These are phyloP conservation scores for Austroboletus eburneus DNA, from an alignment of 768 basidiomycete species.

Conservation along the genomic window DNA sequence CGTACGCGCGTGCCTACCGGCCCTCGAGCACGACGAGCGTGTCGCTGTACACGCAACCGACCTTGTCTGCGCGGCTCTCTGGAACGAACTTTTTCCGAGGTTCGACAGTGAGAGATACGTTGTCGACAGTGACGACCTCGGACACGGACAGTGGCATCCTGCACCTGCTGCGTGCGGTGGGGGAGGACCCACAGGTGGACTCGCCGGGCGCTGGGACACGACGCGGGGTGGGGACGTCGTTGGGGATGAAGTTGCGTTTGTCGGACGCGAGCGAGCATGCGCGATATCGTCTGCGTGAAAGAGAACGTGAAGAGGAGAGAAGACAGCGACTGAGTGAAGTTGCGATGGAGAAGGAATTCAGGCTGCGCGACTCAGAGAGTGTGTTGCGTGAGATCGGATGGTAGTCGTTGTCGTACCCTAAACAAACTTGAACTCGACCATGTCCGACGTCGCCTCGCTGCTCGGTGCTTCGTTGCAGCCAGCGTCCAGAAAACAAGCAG, in stretches of 20 bases:
- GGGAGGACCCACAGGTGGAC: not conserved
- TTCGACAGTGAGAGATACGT: conserved; percentile 11
- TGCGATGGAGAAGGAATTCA: conserved; percentile 2
- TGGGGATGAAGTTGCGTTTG: conserved; percentile 18
- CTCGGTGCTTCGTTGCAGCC: conserved; percentile 72
- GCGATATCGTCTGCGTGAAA: conserved; percentile 18
- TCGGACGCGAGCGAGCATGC: conserved; percentile 25
- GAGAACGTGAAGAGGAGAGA: conserved; percentile 10
- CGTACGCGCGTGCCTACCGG: conserved; percentile 14
- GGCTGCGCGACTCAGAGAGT: conserved; percentile 18
- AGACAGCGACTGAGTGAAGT: not conserved
- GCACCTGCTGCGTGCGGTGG: conserved; percentile 2
- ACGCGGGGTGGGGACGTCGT: conserved; percentile 4
- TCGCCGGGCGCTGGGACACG: conserved; percentile 1
- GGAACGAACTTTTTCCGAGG: conserved; percentile 10
- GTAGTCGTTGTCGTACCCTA: conserved; percentile 6
- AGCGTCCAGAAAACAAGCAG: conserved; percentile 71
- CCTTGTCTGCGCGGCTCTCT: conserved; percentile 1
- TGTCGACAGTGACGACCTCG: conserved; percentile 21
- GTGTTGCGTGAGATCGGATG: conserved; percentile 19
- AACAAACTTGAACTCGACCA: conserved; percentile 25
- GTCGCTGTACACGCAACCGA: conserved; percentile 16
- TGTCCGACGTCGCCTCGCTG: conserved; percentile 67
- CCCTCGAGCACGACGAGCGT: conserved; percentile 7
- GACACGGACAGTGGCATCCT: conserved; percentile 10